Evolutionary conservation across 257 asterid genomes (phyloP), one percentile per base, ranked within the genome.

Genomic region (Nicotiana attenuata): DNA sequence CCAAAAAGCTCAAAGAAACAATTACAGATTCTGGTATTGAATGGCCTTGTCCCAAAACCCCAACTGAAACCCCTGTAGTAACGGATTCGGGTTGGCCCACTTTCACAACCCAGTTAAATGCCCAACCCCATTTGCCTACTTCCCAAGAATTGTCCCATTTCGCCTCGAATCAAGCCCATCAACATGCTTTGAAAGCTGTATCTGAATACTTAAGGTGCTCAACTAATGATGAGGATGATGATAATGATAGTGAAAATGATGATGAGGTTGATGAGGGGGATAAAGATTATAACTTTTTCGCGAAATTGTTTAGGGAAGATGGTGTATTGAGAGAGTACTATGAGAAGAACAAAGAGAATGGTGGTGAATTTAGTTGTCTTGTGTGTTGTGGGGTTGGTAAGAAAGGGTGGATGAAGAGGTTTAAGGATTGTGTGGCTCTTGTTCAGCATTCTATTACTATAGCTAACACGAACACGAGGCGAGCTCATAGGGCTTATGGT

Each of bases 371-470:
- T 73, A 81, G 63, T 65, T 95, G 98, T 77, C 84, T 95, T 86
- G 96, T 93, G 29, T 95, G 98, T 81, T 88, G 90, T 20, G 92
- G 91, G 15, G 15, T 88, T 68, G 92, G 92, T 71, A 86, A 85
- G 90, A 84, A 81, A 52, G 82, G 83, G 7, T 55, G 87, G 81
- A 95, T 3, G 4, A 50, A 89, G 89, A 95, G 82, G 91, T 92
- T 68, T 81, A 93, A 84, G 86, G 92, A 91, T n/a, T 92, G 98
- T 57, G 66, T 89, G 73, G 88, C 95, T 28, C 95, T 95, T 65
- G 91, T 95, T 55, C 95, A 90, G 77, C 97, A 95, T 82, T 89
- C 94, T 0, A 76, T 85, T 66, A 13, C 86, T 19, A 81, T 89
- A 38, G 89, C 88, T 7, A 91, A 87, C 55, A 85, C 92, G 29